These are phyloP conservation scores for Scheffersomyces ergatensis DNA, from an alignment of 805 yeast genomes.

Conservation along the genomic window DNA sequence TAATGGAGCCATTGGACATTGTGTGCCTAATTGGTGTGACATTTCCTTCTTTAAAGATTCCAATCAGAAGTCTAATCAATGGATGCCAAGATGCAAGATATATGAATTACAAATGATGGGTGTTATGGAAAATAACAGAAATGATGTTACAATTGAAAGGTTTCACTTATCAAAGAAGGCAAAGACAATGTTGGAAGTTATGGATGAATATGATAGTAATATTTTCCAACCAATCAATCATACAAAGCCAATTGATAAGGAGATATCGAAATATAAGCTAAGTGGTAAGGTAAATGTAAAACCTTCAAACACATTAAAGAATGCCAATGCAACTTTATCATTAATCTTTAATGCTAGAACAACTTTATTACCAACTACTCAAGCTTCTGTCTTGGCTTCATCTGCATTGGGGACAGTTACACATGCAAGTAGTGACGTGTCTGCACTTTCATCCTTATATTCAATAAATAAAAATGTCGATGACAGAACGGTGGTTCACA, in stretches of 20 bases:
- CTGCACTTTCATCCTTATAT: conserved; percentile 40
- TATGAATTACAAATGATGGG: conserved; percentile 99
- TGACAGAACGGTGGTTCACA: conserved; percentile 7
- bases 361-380: conserved; percentile 11
- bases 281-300: background rate
- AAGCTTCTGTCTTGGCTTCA: conserved; percentile 25
- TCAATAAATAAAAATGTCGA: conserved; percentile 29
- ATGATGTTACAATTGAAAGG: conserved; percentile 63
- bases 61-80: conserved; percentile 45
- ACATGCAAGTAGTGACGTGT: conserved; percentile 19
- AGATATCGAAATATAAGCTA: background rate
- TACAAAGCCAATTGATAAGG: background rate
- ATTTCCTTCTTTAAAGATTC: conserved; percentile 82
- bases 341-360: conserved; percentile 21
- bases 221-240: conserved; percentile 41
- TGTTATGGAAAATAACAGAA: conserved; percentile 84
- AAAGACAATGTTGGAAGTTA: conserved; percentile 52
- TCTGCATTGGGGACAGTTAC: conserved; percentile 38
- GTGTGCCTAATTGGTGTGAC: conserved; percentile 95
- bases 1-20: conserved; percentile 54
- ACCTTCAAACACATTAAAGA: conserved; percentile 12
- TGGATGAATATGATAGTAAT: conserved; percentile 65
- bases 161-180: conserved; percentile 36
- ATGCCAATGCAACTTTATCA: conserved; percentile 23
- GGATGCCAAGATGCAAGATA: conserved; percentile 94